Evolutionary conservation across 495 filamentous ascomycete genomes (phyloP).

Genomic region (Clavariopsis aquatica): DNA sequence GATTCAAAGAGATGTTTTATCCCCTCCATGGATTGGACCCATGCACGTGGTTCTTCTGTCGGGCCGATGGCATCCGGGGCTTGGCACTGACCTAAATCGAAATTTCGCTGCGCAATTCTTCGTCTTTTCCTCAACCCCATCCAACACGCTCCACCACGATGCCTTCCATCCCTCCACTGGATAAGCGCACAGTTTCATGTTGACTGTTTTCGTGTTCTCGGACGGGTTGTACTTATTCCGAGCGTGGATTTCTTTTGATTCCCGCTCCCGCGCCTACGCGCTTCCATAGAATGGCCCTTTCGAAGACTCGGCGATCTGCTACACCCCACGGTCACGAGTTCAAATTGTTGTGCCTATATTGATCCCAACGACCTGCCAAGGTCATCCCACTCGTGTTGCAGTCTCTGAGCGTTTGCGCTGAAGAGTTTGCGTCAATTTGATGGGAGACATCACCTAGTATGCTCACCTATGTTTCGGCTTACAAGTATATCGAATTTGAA

Average conservation of each 20-base stretch:
- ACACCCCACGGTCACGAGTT: conserved; percentile 63
- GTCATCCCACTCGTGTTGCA: conserved; percentile 82
- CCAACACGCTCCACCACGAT: neutral
- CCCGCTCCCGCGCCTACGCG: neutral
- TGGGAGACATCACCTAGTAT: conserved; percentile 61
- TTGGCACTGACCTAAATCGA: neutral
- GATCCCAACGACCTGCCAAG: conserved; percentile 58
- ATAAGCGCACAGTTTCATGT: neutral
- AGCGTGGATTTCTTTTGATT: too few relatives aligned
- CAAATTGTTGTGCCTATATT: conserved; percentile 69
- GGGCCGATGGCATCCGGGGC: neutral
- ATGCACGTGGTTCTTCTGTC: neutral
- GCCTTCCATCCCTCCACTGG: neutral
- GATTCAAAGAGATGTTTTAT: too few relatives aligned
- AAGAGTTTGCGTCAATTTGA: conserved; percentile 72
- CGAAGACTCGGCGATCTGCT: conserved; percentile 70
- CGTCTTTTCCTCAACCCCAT: neutral
- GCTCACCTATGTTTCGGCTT: neutral
- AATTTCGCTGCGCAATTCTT: neutral
- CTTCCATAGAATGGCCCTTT: conserved; percentile 57
- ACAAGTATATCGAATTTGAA: neutral
- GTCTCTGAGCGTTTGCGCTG: conserved; percentile 63
- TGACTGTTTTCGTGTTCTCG: neutral
- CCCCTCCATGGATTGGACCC: neutral
- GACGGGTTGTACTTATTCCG: too few relatives aligned